These are phyloP conservation scores for Babesia divergens DNA, from an alignment of 169 alveolate species.

Conservation along the genomic window DNA sequence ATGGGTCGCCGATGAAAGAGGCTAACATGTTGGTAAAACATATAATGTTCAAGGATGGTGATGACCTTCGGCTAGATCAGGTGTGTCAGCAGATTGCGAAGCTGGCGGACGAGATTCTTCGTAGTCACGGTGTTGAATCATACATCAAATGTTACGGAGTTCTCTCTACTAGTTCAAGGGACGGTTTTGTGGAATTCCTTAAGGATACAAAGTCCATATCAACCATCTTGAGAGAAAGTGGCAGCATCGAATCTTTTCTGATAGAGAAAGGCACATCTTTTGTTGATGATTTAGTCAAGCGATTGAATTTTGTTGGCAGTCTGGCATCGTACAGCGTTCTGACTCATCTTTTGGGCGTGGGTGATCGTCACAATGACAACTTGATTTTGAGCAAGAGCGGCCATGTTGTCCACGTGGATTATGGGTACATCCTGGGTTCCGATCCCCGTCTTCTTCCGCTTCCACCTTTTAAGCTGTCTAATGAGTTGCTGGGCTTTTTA, in stretches of 20 bases:
- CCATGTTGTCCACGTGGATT: constrained; percentile 96
- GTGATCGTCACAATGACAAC: constrained; percentile 98
- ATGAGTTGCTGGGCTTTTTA: constrained; percentile 73
- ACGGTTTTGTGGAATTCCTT: constrained; percentile 82
- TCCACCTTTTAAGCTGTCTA: constrained; percentile 69
- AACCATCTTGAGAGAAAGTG: not conserved
- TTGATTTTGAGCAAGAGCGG: constrained; percentile 90
- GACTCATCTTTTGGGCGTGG: constrained; percentile 96
- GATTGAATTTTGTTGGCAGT: constrained; percentile 84
- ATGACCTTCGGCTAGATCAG: constrained; percentile 93
- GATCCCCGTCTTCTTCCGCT: constrained; percentile 70
- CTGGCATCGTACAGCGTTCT: constrained; percentile 97
- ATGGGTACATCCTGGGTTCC: constrained; percentile 95
- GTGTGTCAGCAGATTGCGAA: constrained; percentile 86
- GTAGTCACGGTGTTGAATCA: constrained; percentile 86
- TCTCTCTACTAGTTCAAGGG: constrained; percentile 76
- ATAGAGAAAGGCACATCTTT: not conserved
- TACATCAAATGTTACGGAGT: constrained; percentile 85
- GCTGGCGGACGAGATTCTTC: constrained; percentile 84
- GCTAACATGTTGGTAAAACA: not conserved
- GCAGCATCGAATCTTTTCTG: constrained; percentile 10
- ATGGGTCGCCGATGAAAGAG: not conserved
- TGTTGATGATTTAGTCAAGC: not conserved
- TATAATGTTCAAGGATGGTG: constrained; percentile 91
- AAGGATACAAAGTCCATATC: constrained; percentile 65